Conservation (phyloP, 1,139 yeast genomes). For the Taiozyma sp. region DNA sequence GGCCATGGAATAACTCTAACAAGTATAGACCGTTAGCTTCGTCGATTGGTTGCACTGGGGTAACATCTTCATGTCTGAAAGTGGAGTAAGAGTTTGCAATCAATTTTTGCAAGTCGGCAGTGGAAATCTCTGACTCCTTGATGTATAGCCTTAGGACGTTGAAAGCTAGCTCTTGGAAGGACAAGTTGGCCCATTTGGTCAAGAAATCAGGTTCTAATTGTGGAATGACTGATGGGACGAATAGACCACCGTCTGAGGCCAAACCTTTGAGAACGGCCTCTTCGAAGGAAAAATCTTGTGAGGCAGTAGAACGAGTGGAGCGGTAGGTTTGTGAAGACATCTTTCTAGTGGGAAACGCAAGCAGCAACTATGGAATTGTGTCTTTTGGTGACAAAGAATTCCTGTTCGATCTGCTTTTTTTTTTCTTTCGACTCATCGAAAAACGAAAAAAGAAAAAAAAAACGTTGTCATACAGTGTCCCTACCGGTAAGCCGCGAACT, state of each 20-base stretch:
- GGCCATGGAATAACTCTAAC: constrained; percentile 95
- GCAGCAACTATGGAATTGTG: background rate
- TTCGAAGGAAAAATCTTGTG: constrained; percentile 69
- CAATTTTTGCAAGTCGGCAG: constrained; percentile 58
- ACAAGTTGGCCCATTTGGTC: constrained; percentile 63
- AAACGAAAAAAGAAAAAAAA: no score
- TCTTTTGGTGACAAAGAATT: background rate
- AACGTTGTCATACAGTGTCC: background rate
- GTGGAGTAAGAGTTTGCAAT: constrained; percentile 78
- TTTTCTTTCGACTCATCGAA: background rate
- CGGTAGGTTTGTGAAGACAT: constrained; percentile 59
- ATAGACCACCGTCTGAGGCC: constrained; percentile 95
- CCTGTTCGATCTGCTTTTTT: background rate
- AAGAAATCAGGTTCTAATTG: constrained; percentile 56
- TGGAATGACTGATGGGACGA: constrained; percentile 83
- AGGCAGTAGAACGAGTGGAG: constrained; percentile 72
- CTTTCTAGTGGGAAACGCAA: background rate
- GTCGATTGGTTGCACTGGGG: constrained; percentile 65
- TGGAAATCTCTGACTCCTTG: constrained; percentile 62
- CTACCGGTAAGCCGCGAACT: background rate
- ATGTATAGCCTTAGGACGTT: constrained; percentile 82
- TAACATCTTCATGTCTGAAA: constrained; percentile 79
- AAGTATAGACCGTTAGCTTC: constrained; percentile 56
- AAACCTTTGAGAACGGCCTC: constrained; percentile 91
- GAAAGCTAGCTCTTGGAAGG: constrained; percentile 83